A percentile compares a stretch with the other conserved stretches of the same genome.
Conservation (phyloP, 768 basidiomycete genomes). For the Boletus pseudopeckii region DNA sequence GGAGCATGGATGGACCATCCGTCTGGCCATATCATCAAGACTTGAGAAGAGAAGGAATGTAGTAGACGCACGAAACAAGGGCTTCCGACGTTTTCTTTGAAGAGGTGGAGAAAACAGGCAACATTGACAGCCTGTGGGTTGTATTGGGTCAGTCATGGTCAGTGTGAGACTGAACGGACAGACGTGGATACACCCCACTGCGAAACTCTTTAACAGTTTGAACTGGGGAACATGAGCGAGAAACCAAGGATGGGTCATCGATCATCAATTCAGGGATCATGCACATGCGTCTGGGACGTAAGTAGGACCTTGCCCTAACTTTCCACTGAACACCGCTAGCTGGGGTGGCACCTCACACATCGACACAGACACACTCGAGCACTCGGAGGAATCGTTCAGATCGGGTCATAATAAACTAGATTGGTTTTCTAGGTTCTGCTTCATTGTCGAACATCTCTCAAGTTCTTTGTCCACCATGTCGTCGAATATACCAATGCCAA, state of each 20-base stretch:
- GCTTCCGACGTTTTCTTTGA: constrained; percentile 58
- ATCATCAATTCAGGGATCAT: neutral
- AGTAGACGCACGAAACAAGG: constrained; percentile 45
- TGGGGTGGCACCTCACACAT: neutral
- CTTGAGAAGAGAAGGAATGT: neutral
- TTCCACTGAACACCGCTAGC: neutral
- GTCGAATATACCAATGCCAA: constrained; percentile 19
- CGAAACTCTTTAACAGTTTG: constrained; percentile 19
- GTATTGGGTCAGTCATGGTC: neutral
- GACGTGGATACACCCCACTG: constrained; percentile 29
- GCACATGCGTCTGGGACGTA: neutral
- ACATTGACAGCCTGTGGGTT: constrained; percentile 51
- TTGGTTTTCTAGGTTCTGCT: neutral
- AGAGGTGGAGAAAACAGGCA: constrained; percentile 57
- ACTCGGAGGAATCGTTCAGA: too few species aligned
- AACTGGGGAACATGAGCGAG: constrained; percentile 9
- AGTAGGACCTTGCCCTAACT: neutral
- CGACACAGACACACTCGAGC: neutral
- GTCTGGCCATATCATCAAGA: constrained; percentile 41
- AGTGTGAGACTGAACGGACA: constrained; percentile 1
- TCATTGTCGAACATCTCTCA: neutral
- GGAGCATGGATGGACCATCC: constrained; percentile 76
- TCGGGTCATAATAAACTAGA: neutral
- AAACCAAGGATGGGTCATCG: constrained; percentile 17
- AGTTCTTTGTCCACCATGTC: constrained; percentile 14